These are phyloP conservation scores for Lolium rigidum DNA, from an alignment of 176 grass and related monocot species.

Conservation along the genomic window DNA sequence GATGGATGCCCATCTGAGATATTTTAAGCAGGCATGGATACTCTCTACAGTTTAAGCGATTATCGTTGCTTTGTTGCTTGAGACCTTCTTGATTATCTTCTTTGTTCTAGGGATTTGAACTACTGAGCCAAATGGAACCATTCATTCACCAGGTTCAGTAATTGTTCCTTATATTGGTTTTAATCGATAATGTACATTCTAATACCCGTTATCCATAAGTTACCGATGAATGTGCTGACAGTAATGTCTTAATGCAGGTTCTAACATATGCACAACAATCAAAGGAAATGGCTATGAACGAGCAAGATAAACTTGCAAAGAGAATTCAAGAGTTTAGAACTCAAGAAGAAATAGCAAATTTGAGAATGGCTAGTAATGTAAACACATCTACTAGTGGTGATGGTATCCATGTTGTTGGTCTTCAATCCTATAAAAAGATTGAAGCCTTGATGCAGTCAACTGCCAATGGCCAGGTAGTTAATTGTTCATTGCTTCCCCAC, in stretches of 20 bases:
- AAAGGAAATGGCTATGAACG: conserved; percentile 83
- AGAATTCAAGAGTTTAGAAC: conserved; percentile 98
- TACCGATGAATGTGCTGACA: conserved; percentile 35
- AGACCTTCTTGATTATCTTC: conserved; percentile 45
- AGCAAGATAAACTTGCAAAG: conserved; percentile 96
- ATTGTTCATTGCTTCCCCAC: conserved; percentile 23
- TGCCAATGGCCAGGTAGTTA: conserved; percentile 79
- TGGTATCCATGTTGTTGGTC: conserved; percentile 92
- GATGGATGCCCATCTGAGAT: conserved; percentile 99
- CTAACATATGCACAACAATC: conserved; percentile 94
- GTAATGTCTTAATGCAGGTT: conserved; percentile 72
- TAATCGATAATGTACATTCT: conserved; percentile 10
- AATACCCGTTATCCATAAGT: conserved; percentile 23
- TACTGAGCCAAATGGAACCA: conserved; percentile 92
- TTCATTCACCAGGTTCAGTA: conserved; percentile 89
- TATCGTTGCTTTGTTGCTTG: conserved; percentile 38
- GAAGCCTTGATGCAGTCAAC: conserved; percentile 94
- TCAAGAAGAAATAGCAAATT: conserved; percentile 76
- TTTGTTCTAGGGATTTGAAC: conserved; percentile 80
- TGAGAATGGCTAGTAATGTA: conserved; percentile 77
- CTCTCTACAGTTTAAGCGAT: conserved; percentile 35
- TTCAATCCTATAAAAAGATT: conserved; percentile 91
- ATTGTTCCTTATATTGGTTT: conserved; percentile 36
- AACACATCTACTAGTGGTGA: conserved; percentile 82
- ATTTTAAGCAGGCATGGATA: conserved; percentile 89